Evolutionary conservation across 176 grass and related monocot species (phyloP).

Genomic region (Carex scoparia): DNA sequence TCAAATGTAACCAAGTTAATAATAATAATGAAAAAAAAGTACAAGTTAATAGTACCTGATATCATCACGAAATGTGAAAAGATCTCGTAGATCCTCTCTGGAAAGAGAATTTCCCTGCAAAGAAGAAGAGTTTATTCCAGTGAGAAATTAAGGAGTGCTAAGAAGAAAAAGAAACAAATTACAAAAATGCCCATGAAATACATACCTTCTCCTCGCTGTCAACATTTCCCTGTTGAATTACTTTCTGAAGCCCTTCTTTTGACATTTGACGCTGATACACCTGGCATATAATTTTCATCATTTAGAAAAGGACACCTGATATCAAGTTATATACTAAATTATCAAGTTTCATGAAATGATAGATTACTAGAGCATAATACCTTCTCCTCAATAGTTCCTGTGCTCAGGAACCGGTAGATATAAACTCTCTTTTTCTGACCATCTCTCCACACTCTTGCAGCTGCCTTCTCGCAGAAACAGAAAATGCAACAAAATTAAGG

Average conservation of each 20-base stretch:
- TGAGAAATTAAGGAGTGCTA: constrained; percentile 15
- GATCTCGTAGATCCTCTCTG: constrained; percentile 81
- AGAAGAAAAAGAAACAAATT: constrained; percentile 14
- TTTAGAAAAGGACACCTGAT: constrained; percentile 1
- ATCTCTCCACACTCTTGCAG: constrained; percentile 99
- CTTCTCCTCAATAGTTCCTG: constrained; percentile 99
- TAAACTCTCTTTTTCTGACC: constrained; percentile 99
- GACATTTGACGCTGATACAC: constrained; percentile 98
- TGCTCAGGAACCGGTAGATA: constrained; percentile 94
- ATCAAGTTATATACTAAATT: constrained; percentile 17
- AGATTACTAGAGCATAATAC: constrained; percentile 37
- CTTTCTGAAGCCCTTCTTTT: constrained; percentile 94
- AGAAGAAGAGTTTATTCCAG: constrained; percentile 9
- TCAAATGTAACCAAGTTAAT: background rate
- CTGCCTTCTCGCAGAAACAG: constrained; percentile 49
- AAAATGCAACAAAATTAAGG: background rate
- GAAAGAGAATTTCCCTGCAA: constrained; percentile 84
- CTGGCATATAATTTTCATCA: constrained; percentile 39
- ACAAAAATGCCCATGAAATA: background rate
- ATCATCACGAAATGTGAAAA: constrained; percentile 84
- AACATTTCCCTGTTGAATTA: constrained; percentile 80
- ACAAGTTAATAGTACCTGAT: constrained; percentile 43
- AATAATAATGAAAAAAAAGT: background rate
- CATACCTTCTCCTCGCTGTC: constrained; percentile 52
- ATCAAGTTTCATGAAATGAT: constrained; percentile 24